phyloP scores from a whole-genome alignment of 1,284 basidiomycete genomes.

The Austroboletus novae-zelandiae region DNA sequence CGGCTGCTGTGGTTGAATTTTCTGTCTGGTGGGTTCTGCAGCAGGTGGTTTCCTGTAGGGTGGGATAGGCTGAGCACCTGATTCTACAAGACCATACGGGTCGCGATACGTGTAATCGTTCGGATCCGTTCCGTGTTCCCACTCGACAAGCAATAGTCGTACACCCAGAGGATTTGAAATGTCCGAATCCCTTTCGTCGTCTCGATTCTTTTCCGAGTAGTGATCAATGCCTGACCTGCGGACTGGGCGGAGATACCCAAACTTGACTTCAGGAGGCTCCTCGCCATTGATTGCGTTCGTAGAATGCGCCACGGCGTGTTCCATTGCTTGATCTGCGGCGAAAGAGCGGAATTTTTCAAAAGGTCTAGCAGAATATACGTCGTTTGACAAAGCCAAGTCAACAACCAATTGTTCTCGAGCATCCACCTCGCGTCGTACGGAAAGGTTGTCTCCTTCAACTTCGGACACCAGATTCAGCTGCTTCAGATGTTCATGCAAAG shows the following conservation, averaged over 20 bases:
- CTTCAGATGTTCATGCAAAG: constrained; percentile 38
- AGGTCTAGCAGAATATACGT: constrained; percentile 51
- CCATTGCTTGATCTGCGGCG: constrained; percentile 28
- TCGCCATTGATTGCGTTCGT: constrained; percentile 53
- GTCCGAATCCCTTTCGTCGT: constrained; percentile 16
- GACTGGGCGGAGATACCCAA: constrained; percentile 59
- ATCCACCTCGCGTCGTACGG: constrained; percentile 47
- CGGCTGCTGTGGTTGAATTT: constrained; percentile 27
- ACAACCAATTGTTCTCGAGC: constrained; percentile 59
- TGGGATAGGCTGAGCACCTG: constrained; percentile 14
- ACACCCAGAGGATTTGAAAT: constrained; percentile 47
- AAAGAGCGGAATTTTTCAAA: constrained; percentile 32
- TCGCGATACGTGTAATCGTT: constrained; percentile 51
- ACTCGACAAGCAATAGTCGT: constrained; percentile 62
- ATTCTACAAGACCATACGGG: constrained; percentile 45
- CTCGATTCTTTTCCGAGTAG: constrained; percentile 22
- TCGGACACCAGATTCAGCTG: constrained; percentile 40
- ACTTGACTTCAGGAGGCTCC: constrained; percentile 53
- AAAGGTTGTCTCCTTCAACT: constrained; percentile 37
- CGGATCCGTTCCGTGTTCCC: constrained; percentile 56
- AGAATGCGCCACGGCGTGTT: constrained; percentile 48
- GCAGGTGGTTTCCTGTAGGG: constrained; percentile 12
- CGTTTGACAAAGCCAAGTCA: constrained; percentile 58
- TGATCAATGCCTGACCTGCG: constrained; percentile 29
- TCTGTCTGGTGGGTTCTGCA: constrained; percentile 15